A percentile compares a stretch with the other conserved stretches of the same genome.
Evolutionary conservation across 306 rosid species (phyloP).

Genomic region (Senna siamea): DNA sequence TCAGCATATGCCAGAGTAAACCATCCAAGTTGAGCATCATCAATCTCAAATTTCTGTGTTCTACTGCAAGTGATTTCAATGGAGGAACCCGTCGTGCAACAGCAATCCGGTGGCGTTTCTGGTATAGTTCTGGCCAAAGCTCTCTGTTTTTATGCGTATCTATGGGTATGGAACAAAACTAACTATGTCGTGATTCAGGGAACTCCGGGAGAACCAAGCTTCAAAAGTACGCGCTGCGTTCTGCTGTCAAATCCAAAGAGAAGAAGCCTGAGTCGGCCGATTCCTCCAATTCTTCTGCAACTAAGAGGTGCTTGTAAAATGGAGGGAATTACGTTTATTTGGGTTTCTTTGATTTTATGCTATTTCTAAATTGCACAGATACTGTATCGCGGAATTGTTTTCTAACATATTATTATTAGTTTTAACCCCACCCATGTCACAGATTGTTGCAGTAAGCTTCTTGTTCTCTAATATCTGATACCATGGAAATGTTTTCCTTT

Average conservation of each 20-base stretch:
- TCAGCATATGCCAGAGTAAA: too few species aligned
- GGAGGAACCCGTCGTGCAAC: constrained; percentile 50
- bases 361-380: neutral
- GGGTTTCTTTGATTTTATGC: too few species aligned
- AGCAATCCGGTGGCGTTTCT: constrained; percentile 46
- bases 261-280: constrained; percentile 48
- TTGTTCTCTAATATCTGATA: neutral
- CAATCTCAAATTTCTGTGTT: neutral
- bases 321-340: neutral
- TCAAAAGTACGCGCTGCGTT: constrained; percentile 67
- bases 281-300: constrained; percentile 45
- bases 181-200: constrained; percentile 47
- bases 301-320: constrained; percentile 56
- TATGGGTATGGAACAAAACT: neutral
- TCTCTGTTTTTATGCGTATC: neutral
- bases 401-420: neutral
- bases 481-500: neutral
- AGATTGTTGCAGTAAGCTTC: neutral
- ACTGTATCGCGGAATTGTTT: too few species aligned
- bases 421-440: too few species aligned
- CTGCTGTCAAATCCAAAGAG: constrained; percentile 57
- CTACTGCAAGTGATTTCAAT: constrained; percentile 4
- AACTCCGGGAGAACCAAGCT: constrained; percentile 52
- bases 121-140: constrained; percentile 25
- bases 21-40: too few species aligned